Evolutionary conservation across 2,329 filamentous ascomycete genomes (phyloP), one percentile per base, ranked within the genome.

Genomic region (Fusarium caatingaense): DNA sequence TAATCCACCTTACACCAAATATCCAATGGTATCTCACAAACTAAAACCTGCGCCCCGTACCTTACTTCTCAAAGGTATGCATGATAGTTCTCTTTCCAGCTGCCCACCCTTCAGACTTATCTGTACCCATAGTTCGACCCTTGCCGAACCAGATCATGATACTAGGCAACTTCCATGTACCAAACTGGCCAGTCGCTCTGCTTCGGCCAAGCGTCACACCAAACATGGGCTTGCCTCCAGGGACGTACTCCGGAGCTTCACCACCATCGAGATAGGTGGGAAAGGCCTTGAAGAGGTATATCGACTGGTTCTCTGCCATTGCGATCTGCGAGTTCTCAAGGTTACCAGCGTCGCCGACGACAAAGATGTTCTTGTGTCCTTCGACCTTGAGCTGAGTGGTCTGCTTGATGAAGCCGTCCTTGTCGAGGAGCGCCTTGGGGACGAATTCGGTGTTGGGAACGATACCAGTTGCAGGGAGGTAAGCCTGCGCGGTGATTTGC

Each of bases 381-480:
- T 78, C 73, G 3, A 75, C 76, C 44, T 79, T n/a, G n/a, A n/a
- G n/a, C n/a, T n/a, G n/a, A n/a, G 71, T 74, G 44, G 79, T 81
- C 69, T 83, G 81, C 63, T 77, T 76, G 54, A 85, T 60, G 57
- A 75, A 79, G 10, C 78, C 79, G 1, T 60, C 40, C 25, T 61
- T 56, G 40, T 82, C 80, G 20, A 81, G 76, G 60, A 85, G 73
- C 2, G 68, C 55, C 10, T 75, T 64, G 5, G 84, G 82, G 32
- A 79, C 73, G 68, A 85, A 86, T 7, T 74, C 71, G 1, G 81
- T 83, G 76, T 88, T 88, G 60, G 82, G 80, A 1, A 73, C 53
- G 6, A 81, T 62, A 45, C 86, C 86, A 37, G 80, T 83, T 0
- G 84, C 81, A 0, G 85, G 84, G 16, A 88, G 73, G 72, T 85